Percentiles rank a stretch among this genome's conserved stretches.
These are phyloP conservation scores for Solanum sitiens DNA, from an alignment of 257 asterid genomes.

Conservation along the genomic window DNA sequence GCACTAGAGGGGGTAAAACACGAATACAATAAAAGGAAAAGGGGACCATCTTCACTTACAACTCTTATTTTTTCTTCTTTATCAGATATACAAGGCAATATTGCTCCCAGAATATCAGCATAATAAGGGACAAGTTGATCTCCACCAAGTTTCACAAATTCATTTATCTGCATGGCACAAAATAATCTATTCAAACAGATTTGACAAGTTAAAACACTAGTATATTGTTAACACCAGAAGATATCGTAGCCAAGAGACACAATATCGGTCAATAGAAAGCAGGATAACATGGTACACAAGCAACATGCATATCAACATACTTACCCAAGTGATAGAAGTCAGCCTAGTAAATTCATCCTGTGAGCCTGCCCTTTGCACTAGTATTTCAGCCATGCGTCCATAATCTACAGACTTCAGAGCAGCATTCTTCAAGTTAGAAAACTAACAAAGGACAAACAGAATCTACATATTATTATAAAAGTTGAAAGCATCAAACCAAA, in stretches of 20 bases:
- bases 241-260: background rate
- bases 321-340: conserved; percentile 98
- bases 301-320: conserved; percentile 7
- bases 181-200: conserved; percentile 8
- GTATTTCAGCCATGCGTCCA: conserved; percentile 99
- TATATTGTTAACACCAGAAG: background rate
- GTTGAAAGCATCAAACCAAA: background rate
- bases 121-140: conserved; percentile 96
- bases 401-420: conserved; percentile 94
- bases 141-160: conserved; percentile 99
- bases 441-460: conserved; percentile 7
- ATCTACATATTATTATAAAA: background rate
- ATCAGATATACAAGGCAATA: conserved; percentile 95
- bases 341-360: conserved; percentile 89
- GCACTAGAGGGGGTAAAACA: background rate
- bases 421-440: conserved; percentile 25
- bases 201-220: background rate
- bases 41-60: conserved; percentile 34
- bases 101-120: conserved; percentile 97
- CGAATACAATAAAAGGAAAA: background rate
- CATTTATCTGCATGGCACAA: conserved; percentile 55
- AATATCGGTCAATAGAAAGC: background rate
- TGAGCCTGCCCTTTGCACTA: conserved; percentile 93
- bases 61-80: conserved; percentile 97
- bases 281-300: conserved; percentile 1